phyloP scores from a whole-genome alignment of 345 rosid species.

The Eucalyptus melliodora region DNA sequence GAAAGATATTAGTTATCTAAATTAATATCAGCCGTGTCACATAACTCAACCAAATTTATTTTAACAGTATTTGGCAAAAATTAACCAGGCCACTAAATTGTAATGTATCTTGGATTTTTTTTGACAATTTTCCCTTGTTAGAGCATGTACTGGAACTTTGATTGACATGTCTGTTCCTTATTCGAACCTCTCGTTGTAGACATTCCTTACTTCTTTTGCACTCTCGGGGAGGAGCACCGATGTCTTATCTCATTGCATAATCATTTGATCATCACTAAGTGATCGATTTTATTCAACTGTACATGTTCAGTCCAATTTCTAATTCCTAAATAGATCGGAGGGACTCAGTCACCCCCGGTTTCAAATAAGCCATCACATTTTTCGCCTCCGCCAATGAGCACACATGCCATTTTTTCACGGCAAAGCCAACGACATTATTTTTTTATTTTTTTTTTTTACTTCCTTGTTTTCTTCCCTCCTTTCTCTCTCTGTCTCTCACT shows the following conservation, averaged over 20 bases:
- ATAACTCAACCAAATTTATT: fast-evolving
- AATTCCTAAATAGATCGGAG: no score
- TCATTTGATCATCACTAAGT: no score
- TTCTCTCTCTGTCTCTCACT: fast-evolving
- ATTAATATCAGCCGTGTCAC: fast-evolving
- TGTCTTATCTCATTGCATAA: no score
- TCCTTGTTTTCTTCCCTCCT: neutral
- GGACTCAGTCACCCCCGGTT: no score
- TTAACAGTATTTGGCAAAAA: fast-evolving
- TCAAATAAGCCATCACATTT: neutral
- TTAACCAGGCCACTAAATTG: no score
- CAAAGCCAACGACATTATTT: neutral
- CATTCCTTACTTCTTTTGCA: no score
- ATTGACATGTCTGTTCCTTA: no score
- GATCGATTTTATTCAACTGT: fast-evolving
- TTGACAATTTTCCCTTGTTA: no score
- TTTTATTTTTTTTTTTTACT: neutral
- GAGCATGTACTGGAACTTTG: no score
- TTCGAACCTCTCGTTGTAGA: fast-evolving
- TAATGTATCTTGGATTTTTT: no score
- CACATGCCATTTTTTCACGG: neutral
- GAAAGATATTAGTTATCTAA: fast-evolving
- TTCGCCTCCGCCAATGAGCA: neutral
- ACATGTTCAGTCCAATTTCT: no score
- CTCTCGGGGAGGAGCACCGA: no score